Evolutionary conservation across 805 yeast genomes (phyloP), one percentile per base, ranked within the genome.

Genomic region (Komagataella mondaviorum): DNA sequence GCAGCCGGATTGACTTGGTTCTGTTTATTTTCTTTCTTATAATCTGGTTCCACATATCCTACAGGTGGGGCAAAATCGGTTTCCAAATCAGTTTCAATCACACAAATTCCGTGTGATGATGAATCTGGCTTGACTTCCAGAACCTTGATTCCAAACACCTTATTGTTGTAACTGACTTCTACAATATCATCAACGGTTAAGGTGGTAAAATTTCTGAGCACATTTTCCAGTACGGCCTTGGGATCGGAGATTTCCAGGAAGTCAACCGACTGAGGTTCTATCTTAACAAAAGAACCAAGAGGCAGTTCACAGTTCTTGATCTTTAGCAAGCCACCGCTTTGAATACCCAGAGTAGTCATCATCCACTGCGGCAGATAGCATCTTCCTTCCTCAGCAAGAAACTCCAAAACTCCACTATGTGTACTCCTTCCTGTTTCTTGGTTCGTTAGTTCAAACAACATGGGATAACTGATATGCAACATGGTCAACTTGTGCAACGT

Each of bases 51-150:
- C 17, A 87, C 96, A 63, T 93, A 93, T 0, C 99, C 99, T 4
- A 91, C 96, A 0, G 99, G 99, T 2, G 99, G 96, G 1, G 97
- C 98, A 71, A 93, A 93, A 63, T 93, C 99, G 0, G 97, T 95
- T 53, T 88, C 96, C 55, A 93, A 73, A 69, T 93, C 99, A 0
- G 99, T 93, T 63, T 93, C 99, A 23, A 93, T 88, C 4, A 93
- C 96, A 72, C 97, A 91, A 12, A 91, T 83, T 53, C 96, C 86
- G 39, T 76, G 69, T 10, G 46, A 48, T 6, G 71, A 68, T 6
- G 80, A 73, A 50, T 83, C 86, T 0, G 98, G 98, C 60, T 87
- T 87, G 23, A 81, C 87, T 59, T 93, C 97, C 48, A 91, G 69
- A 17, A 93, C 90, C 62, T 82, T 85, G 54, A 93, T 88, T 22